phyloP scores from a whole-genome alignment of 805 yeast genomes.

The Kuraishia ogatae region DNA sequence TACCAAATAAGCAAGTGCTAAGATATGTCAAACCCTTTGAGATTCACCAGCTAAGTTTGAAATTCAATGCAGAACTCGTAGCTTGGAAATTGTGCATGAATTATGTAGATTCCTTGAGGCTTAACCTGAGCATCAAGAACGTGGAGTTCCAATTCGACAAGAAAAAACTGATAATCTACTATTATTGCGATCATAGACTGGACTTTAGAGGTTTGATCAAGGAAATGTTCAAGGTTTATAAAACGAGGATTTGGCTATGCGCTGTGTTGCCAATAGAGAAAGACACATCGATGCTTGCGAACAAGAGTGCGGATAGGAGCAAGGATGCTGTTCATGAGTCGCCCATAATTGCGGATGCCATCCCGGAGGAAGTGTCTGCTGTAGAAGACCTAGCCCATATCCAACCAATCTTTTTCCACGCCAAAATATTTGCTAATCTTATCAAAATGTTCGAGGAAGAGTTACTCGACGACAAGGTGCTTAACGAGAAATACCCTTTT shows the following conservation, averaged over 20 bases:
- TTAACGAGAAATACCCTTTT: conserved; percentile 18
- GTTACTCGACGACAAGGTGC: conserved; percentile 17
- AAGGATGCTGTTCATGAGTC: conserved; percentile 5
- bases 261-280: conserved; percentile 45
- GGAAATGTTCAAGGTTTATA: conserved; percentile 66
- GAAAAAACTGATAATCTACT: conserved; percentile 67
- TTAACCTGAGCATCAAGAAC: conserved; percentile 53
- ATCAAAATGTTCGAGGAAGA: conserved; percentile 35
- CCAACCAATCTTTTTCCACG: conserved; percentile 42
- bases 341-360: conserved; percentile 9
- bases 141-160: conserved; percentile 81
- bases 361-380: conserved; percentile 20
- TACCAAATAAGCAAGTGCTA: conserved; percentile 71
- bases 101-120: conserved; percentile 26
- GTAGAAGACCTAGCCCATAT: conserved; percentile 33
- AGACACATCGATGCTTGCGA: conserved; percentile 19
- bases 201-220: conserved; percentile 69
- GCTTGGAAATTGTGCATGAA: conserved; percentile 59
- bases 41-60: conserved; percentile 48
- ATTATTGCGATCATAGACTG: conserved; percentile 53
- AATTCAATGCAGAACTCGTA: conserved; percentile 63
- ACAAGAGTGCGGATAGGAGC: conserved; percentile 18
- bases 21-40: conserved; percentile 73
- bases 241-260: conserved; percentile 78
- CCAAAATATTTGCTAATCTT: conserved; percentile 37